Evolutionary conservation across 805 yeast genomes (phyloP), one percentile per base, ranked within the genome.

Genomic region (Tetrapisispora taiwanensis): DNA sequence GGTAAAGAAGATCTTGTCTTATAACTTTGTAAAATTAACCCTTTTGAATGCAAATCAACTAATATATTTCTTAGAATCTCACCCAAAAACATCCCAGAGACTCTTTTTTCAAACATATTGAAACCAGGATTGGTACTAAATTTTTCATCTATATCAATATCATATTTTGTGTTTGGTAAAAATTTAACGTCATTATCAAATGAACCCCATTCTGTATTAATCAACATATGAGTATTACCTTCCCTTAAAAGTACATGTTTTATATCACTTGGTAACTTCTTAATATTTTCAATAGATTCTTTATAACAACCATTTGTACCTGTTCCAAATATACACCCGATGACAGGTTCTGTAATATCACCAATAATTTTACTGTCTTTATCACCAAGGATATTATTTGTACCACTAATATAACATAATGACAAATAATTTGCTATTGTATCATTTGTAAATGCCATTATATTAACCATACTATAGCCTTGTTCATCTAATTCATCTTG

Each of bases 141-240:
- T 48, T 71, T 73, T 18, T 68, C 61, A 62, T 90, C 95, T 50
- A 90, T 78, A 19, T 66, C 70, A 39, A 67, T 63, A 67, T 90
- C 98, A 62, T 79, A 89, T 46, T 78, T 75, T 3, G 95, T 84
- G 42, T 70, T 74, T 46, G 97, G 97, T 50, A 90, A 70, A 39
- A 78, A 70, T 53, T 77, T 72, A 48, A 89, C 71, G 27, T 77
- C 81, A 60, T 90, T 90, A 67, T 90, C 97, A 56, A 89, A 90
- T 39, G 96, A 87, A 50, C 97, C 97, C 96, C 97, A 92, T 66
- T 92, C 98, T 41, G 96, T 89, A 68, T 89, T 89, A 55, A 89
- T 74, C 48, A 87, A 82, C 96, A 89, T 89, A 49, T 79, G 78
- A 3, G 73, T 70, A 44, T 73, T 70, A 33, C 78, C 79, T 41